Evolutionary conservation across 441 rosid genomes (phyloP).

Genomic region (Isatis lusitanica): DNA sequence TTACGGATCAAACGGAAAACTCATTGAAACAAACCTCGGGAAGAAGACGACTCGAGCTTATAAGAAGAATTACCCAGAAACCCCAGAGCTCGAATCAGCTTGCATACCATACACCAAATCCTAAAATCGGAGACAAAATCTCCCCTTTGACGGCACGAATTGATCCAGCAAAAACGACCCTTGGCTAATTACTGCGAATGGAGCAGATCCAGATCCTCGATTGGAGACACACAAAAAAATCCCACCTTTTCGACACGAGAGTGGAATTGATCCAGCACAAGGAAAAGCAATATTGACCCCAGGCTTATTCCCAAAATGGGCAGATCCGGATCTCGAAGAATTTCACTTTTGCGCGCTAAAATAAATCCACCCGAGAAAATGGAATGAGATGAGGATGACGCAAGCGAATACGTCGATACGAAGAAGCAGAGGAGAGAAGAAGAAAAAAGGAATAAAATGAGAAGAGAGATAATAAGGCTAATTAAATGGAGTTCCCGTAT

Average conservation of each 20-base stretch:
- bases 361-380: not conserved
- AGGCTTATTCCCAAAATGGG: slow-evolving; percentile 7
- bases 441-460: not conserved
- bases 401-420: slow-evolving; percentile 27
- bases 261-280: slow-evolving; percentile 18
- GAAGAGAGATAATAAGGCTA: not conserved
- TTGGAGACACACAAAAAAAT: not conserved
- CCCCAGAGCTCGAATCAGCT: slow-evolving; percentile 32
- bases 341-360: slow-evolving; percentile 7
- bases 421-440: not conserved
- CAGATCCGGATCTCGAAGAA: slow-evolving; percentile 33
- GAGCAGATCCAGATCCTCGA: slow-evolving; percentile 26
- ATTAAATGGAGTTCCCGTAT: slow-evolving; percentile 15
- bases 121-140: slow-evolving; percentile 8
- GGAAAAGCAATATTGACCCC: slow-evolving; percentile 5
- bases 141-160: not conserved
- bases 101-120: not conserved
- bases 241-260: not conserved
- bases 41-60: slow-evolving; percentile 20
- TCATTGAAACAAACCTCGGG: slow-evolving; percentile 20
- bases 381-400: slow-evolving; percentile 25
- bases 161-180: slow-evolving; percentile 5
- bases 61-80: not conserved
- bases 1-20: slow-evolving; percentile 7
- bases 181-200: not conserved